phyloP scores from a whole-genome alignment of 108 stramenopile species.

The Conticribra weissflogii region DNA sequence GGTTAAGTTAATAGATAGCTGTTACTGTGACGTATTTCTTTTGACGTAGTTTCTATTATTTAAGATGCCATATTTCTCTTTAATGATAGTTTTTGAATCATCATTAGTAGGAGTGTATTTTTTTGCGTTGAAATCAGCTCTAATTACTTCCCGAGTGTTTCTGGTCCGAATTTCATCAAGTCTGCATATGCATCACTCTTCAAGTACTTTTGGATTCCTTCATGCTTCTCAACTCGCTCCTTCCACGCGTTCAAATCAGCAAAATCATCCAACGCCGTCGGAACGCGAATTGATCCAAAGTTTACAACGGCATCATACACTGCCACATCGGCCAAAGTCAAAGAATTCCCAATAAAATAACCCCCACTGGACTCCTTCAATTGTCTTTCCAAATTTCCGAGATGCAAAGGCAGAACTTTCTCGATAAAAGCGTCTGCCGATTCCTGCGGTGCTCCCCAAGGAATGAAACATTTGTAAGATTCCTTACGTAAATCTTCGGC shows the following conservation, averaged over 20 bases:
- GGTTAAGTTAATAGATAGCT: too few relatives aligned
- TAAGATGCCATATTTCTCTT: too few relatives aligned
- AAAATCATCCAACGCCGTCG: constrained; percentile 15
- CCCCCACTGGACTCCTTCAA: constrained; percentile 21
- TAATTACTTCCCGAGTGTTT: constrained; percentile 24
- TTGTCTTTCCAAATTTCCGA: constrained; percentile 47
- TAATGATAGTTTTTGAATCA: neutral
- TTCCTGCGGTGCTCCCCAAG: constrained; percentile 38
- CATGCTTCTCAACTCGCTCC: constrained; percentile 22
- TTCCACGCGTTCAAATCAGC: constrained; percentile 26
- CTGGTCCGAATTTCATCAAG: constrained; percentile 31
- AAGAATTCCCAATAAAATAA: constrained; percentile 28
- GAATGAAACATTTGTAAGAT: constrained; percentile 27
- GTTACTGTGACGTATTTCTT: too few relatives aligned
- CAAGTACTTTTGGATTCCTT: constrained; percentile 28
- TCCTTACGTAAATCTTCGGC: constrained; percentile 34
- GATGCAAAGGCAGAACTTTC: constrained; percentile 32
- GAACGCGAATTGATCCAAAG: constrained; percentile 29
- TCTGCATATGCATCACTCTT: constrained; percentile 21
- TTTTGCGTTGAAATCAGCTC: too few relatives aligned
- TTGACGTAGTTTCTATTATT: too few relatives aligned
- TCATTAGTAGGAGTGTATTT: neutral
- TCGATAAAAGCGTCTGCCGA: constrained; percentile 24
- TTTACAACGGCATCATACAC: constrained; percentile 37
- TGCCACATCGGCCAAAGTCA: constrained; percentile 42